These are phyloP conservation scores for Fraxinus dipetala DNA, from an alignment of 305 asterid species.

Conservation along the genomic window DNA sequence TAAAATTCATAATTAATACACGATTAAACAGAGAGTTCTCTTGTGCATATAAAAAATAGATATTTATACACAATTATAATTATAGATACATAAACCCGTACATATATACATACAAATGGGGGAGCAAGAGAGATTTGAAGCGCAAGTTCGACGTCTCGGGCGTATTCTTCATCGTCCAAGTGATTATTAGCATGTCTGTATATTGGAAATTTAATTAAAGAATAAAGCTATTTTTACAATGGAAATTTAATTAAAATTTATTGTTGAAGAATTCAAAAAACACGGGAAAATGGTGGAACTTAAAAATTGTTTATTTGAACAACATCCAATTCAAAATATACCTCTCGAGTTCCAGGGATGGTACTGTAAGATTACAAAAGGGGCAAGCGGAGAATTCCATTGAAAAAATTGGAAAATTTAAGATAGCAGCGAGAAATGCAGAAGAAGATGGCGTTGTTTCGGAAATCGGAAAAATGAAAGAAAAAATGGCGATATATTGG, in stretches of 20 bases:
- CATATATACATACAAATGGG: slow-evolving; percentile 24
- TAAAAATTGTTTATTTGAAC: background rate
- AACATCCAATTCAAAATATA: slow-evolving; percentile 11
- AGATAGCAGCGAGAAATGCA: background rate
- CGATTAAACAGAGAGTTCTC: background rate
- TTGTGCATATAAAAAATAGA: background rate
- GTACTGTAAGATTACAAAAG: slow-evolving; percentile 42
- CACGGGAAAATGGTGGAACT: background rate
- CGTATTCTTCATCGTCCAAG: slow-evolving; percentile 56
- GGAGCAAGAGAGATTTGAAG: slow-evolving; percentile 41
- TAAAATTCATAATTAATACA: background rate
- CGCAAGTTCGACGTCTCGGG: slow-evolving; percentile 53
- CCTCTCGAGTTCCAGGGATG: slow-evolving; percentile 51
- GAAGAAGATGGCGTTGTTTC: background rate
- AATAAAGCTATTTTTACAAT: background rate
- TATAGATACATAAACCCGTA: background rate
- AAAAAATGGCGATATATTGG: background rate
- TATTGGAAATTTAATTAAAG: slow-evolving; percentile 13
- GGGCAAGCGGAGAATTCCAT: slow-evolving; percentile 67
- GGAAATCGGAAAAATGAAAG: background rate
- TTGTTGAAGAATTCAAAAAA: background rate
- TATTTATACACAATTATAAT: background rate
- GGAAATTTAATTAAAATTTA: background rate
- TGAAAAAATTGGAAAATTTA: slow-evolving; percentile 9
- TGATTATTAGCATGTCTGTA: slow-evolving; percentile 69